A percentile compares a stretch with the other conserved stretches of the same genome.
phyloP scores from a whole-genome alignment of 371 early-diverging fungal species.

The Syncephalastrum monosporum region DNA sequence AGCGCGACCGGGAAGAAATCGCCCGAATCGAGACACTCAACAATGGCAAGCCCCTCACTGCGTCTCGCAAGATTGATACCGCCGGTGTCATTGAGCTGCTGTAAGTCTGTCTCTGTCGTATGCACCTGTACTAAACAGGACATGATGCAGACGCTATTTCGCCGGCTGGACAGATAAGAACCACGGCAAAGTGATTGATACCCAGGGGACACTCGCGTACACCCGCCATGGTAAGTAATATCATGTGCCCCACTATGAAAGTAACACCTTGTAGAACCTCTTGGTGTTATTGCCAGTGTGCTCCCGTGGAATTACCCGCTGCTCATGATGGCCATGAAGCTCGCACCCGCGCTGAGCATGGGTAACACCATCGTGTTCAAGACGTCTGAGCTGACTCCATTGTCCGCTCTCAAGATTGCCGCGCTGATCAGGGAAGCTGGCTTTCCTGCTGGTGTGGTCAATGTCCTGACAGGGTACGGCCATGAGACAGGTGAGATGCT shows the following conservation, averaged over 20 bases:
- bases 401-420: slow-evolving; percentile 49
- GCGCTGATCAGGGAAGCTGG: slow-evolving; percentile 49
- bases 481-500: slow-evolving; percentile 35
- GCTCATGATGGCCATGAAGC: slow-evolving; percentile 77
- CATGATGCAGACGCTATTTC: slow-evolving; percentile 68
- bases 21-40: slow-evolving; percentile 47
- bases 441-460: slow-evolving; percentile 67
- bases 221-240: slow-evolving; percentile 46
- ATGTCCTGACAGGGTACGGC: slow-evolving; percentile 60
- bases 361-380: slow-evolving; percentile 84
- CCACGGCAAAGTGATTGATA: slow-evolving; percentile 52
- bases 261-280: slow-evolving; percentile 51
- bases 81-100: slow-evolving; percentile 36
- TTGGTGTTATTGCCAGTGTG: slow-evolving; percentile 81
- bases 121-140: slow-evolving; percentile 8
- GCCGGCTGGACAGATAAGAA: slow-evolving; percentile 85
- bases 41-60: slow-evolving; percentile 49
- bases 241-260: too few relatives aligned
- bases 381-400: slow-evolving; percentile 76
- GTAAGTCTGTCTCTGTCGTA: too few relatives aligned
- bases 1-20: slow-evolving; percentile 38
- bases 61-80: slow-evolving; percentile 54
- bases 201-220: slow-evolving; percentile 53
- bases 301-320: slow-evolving; percentile 88
- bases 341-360: slow-evolving; percentile 87